These are phyloP conservation scores for Boletus speciosus DNA, from an alignment of 768 basidiomycete species.

Conservation along the genomic window DNA sequence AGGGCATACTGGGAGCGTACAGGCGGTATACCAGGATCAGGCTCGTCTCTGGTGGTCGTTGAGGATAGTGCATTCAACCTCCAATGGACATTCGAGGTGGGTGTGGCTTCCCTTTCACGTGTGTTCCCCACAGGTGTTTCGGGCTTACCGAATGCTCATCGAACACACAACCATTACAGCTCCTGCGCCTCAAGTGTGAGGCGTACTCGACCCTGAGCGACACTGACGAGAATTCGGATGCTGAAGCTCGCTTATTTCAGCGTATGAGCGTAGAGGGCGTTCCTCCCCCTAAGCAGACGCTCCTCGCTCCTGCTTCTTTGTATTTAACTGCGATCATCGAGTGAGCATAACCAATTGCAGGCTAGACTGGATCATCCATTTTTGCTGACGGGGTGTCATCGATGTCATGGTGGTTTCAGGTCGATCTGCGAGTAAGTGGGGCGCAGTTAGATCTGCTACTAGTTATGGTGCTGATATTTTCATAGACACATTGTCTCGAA, in stretches of 20 bases:
- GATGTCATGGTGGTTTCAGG: constrained; percentile 39
- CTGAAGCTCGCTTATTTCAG: constrained; percentile 61
- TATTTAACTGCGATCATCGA: constrained; percentile 93
- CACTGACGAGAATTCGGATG: constrained; percentile 66
- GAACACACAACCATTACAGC: constrained; percentile 35
- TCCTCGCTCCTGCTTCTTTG: constrained; percentile 77
- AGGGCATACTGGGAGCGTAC: constrained; percentile 86
- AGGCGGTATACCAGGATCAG: constrained; percentile 32
- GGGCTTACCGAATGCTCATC: constrained; percentile 15
- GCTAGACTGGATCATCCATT: constrained; percentile 13
- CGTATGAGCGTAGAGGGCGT: constrained; percentile 53
- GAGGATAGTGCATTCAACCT: constrained; percentile 65
- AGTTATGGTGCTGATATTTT: constrained; percentile 3
- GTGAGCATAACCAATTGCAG: constrained; percentile 48
- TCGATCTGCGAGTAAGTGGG: constrained; percentile 81
- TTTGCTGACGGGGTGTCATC: constrained; percentile 26
- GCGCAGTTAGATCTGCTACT: neutral
- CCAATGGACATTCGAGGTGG: constrained; percentile 74
- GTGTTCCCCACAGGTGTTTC: neutral
- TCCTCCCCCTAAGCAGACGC: constrained; percentile 47
- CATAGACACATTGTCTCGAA: constrained; percentile 79
- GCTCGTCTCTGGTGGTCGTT: constrained; percentile 27
- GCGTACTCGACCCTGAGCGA: constrained; percentile 85
- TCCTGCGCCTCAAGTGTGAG: constrained; percentile 82
- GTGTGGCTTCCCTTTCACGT: neutral